Percentiles rank a stretch among this genome's conserved stretches.
phyloP scores from a whole-genome alignment of 306 rosid genomes.

The Citrullus mucosospermus region DNA sequence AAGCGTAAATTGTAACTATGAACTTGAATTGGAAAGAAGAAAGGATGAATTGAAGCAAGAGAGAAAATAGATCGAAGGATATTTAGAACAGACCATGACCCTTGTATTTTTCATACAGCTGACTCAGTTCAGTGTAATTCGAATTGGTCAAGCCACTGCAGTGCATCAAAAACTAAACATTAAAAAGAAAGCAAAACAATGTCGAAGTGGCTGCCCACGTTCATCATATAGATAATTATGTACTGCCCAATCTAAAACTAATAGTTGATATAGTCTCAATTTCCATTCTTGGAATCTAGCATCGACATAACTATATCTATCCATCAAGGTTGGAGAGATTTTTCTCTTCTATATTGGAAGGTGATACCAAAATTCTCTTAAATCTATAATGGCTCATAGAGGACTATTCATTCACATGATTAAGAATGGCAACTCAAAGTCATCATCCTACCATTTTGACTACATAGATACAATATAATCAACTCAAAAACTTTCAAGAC shows the following conservation, averaged over 20 bases:
- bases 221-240: not conserved
- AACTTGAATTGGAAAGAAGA: not conserved
- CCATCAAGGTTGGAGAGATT: not conserved
- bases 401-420: not conserved
- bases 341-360: not conserved
- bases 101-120: conserved; percentile 79
- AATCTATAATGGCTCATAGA: not conserved
- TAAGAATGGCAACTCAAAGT: not conserved
- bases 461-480: not conserved
- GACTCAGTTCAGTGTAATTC: conserved; percentile 83
- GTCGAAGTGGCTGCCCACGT: not conserved
- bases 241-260: not conserved
- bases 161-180: conserved; percentile 12
- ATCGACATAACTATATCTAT: not conserved
- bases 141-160: conserved; percentile 96
- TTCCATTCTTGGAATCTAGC: not conserved
- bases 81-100: conserved; percentile 41
- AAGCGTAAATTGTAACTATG: not conserved
- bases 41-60: not conserved
- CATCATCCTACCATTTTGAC: not conserved
- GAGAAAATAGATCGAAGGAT: not conserved
- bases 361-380: not conserved
- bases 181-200: not conserved
- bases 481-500: not conserved
- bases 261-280: not conserved